Evolutionary conservation across 805 yeast genomes (phyloP), one percentile per base, ranked within the genome.

Genomic region (Ogataea degrootiae): DNA sequence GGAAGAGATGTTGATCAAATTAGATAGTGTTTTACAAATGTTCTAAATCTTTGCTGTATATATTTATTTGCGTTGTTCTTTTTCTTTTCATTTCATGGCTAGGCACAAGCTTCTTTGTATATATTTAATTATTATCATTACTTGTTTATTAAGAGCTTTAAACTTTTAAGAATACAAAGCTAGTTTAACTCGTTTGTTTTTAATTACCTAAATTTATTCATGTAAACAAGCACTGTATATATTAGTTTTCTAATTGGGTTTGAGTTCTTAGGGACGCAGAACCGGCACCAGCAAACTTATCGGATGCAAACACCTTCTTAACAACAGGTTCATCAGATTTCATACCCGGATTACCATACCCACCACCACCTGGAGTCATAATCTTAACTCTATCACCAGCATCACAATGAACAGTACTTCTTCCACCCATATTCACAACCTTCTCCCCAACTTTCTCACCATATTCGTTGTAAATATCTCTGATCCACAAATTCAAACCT

Each of bases 341-440:
- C 4, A 43, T 41, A 9, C 41, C 55, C n/a, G 50, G 51, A 14
- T 40, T 44, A 34, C 95, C 95, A 63, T 73, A 87, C 0, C 90
- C 96, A 39, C 94, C 96, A 33, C 94, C 96, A 39, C 96, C 96
- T 2, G 96, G 96, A 0, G 96, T 87, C 56, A 71, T 64, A 35
- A 88, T 79, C 7, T 82, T 64, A 35, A 87, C 62, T 43, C 86
- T 71, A 56, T 88, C 96, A 3, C 94, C 94, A 5, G 74, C 63
- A 15, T 67, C 55, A 46, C 80, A 73, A 11, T 69, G 59, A 2
- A 85, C 77, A 1, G 87, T 77, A 55, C 83, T 79, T 63, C 84
- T 85, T 19, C 94, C 95, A 6, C 91, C 90, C 21, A 87, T 71
- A 50, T 74, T 79, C 34, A 76, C 67, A 37, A 67, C 57, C 52